These are phyloP conservation scores for Colletotrichum scovillei DNA, from an alignment of 2,329 filamentous ascomycete species.

Conservation along the genomic window DNA sequence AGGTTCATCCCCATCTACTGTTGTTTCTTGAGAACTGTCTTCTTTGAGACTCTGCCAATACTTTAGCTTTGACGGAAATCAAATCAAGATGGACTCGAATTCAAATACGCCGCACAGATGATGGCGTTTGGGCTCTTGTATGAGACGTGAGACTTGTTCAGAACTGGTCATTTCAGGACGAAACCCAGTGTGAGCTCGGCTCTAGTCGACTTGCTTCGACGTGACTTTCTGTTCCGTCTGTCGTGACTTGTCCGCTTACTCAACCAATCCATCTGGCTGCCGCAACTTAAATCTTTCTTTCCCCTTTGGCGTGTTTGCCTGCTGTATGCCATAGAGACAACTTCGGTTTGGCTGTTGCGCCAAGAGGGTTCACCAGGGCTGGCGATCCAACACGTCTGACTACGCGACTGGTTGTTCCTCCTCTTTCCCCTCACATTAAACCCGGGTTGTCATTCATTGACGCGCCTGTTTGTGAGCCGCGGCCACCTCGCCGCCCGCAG, in stretches of 20 bases:
- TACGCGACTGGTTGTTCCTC: constrained; percentile 22
- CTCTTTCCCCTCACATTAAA: neutral
- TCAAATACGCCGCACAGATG: constrained; percentile 29
- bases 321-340: neutral
- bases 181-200: constrained; percentile 14
- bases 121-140: constrained; percentile 31
- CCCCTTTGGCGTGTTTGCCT: neutral
- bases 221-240: neutral
- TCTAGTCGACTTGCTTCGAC: neutral
- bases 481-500: constrained; percentile 21
- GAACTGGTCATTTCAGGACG: constrained; percentile 24
- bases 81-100: constrained; percentile 9
- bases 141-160: constrained; percentile 32
- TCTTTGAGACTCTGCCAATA: constrained; percentile 8
- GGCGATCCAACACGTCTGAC: constrained; percentile 24
- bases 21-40: neutral
- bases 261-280: neutral
- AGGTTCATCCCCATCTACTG: constrained; percentile 22
- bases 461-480: constrained; percentile 29
- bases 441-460: constrained; percentile 12
- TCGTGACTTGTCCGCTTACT: constrained; percentile 1
- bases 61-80: constrained; percentile 1
- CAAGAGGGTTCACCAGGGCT: constrained; percentile 18
- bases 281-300: constrained; percentile 14
- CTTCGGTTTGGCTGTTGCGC: constrained; percentile 11